Evolutionary conservation across 805 yeast species (phyloP).

Genomic region (Candida nemodendra): DNA sequence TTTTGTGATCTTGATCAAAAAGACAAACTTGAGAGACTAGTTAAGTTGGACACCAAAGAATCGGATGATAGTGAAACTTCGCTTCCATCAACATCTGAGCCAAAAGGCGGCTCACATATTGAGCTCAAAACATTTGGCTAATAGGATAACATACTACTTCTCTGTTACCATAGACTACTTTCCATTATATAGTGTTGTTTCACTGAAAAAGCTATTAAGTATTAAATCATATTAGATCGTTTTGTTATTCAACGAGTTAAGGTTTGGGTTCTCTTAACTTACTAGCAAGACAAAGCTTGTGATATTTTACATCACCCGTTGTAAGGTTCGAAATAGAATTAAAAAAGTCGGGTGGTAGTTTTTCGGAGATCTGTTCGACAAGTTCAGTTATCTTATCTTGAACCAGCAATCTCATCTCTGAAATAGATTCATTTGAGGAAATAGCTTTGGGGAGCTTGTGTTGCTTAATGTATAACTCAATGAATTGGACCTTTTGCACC

Average conservation of each 20-base stretch:
- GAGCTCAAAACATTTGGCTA: constrained; percentile 49
- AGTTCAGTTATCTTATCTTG: not conserved
- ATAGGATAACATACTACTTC: no score
- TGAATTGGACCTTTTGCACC: not conserved
- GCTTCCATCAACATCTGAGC: constrained; percentile 8
- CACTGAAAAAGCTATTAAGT: no score
- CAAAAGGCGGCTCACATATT: constrained; percentile 39
- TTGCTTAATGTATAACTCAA: not conserved
- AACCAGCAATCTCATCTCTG: not conserved
- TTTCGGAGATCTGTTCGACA: not conserved
- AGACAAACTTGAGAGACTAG: constrained; percentile 41
- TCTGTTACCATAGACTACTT: no score
- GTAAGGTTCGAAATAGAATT: constrained; percentile 1
- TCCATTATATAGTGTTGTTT: no score
- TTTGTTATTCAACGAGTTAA: no score
- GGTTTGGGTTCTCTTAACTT: constrained; percentile 6
- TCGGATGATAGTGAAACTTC: constrained; percentile 16
- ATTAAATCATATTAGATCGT: no score
- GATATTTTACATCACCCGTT: constrained; percentile 17
- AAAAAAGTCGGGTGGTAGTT: constrained; percentile 5
- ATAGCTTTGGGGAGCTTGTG: constrained; percentile 4
- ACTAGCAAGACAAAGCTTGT: constrained; percentile 23
- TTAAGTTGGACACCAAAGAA: constrained; percentile 31
- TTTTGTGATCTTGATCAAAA: constrained; percentile 41
- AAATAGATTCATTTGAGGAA: constrained; percentile 3